Evolutionary conservation across 164 flowering plant genomes (phyloP).

Genomic region (Annona cherimola): DNA sequence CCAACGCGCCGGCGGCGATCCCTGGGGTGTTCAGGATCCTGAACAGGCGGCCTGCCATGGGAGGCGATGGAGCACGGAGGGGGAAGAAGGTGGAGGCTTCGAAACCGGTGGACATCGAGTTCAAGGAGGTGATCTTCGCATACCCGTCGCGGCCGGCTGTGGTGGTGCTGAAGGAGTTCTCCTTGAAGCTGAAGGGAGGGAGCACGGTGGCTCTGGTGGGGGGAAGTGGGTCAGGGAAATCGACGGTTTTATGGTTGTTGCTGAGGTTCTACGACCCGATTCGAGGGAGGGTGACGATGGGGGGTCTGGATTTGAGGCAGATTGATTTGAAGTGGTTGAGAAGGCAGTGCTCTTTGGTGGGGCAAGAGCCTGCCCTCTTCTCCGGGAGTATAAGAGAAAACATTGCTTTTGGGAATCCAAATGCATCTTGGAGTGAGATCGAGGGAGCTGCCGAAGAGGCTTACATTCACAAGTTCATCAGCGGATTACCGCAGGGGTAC

Average conservation of each 20-base stretch:
- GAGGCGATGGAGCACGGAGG: slow-evolving; percentile 16
- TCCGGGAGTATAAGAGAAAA: slow-evolving; percentile 65
- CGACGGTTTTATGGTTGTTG: slow-evolving; percentile 62
- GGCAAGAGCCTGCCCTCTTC: slow-evolving; percentile 79
- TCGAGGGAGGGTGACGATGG: slow-evolving; percentile 48
- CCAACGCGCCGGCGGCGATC: slow-evolving; percentile 45
- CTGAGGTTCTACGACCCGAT: slow-evolving; percentile 77
- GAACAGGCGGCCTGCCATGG: slow-evolving; percentile 44
- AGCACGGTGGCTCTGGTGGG: slow-evolving; percentile 71
- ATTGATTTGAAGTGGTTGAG: slow-evolving; percentile 65
- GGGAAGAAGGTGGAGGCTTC: slow-evolving; percentile 37
- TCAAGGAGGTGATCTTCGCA: slow-evolving; percentile 54
- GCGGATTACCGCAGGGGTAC: slow-evolving; percentile 70
- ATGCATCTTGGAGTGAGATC: slow-evolving; percentile 67
- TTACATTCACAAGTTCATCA: slow-evolving; percentile 62
- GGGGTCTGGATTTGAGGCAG: slow-evolving; percentile 58
- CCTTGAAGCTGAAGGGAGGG: slow-evolving; percentile 52
- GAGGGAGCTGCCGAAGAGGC: slow-evolving; percentile 75
- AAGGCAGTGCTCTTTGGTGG: slow-evolving; percentile 59
- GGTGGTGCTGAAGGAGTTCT: slow-evolving; percentile 48
- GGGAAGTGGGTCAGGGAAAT: slow-evolving; percentile 72
- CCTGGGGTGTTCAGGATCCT: slow-evolving; percentile 49
- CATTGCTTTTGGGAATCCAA: slow-evolving; percentile 56
- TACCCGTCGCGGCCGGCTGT: slow-evolving; percentile 66
- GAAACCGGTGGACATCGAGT: slow-evolving; percentile 43